These are phyloP conservation scores for Rosa chinensis DNA, from an alignment of 306 rosid genomes.

Conservation along the genomic window DNA sequence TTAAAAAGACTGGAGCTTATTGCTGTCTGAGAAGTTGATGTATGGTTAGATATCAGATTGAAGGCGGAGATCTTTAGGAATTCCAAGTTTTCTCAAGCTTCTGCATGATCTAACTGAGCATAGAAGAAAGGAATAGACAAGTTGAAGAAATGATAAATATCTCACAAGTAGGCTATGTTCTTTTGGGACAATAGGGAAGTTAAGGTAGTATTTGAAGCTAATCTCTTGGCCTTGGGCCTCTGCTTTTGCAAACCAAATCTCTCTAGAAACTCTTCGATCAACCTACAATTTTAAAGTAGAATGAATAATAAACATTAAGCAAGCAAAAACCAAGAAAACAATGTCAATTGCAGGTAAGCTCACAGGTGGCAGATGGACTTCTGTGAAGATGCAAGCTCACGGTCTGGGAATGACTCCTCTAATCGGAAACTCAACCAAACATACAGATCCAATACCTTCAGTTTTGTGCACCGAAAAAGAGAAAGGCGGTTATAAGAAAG, in stretches of 20 bases:
- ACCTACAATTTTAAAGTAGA: conserved; percentile 41
- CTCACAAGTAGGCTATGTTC: conserved; percentile 29
- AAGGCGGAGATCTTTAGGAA: neutral
- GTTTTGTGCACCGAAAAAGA: too few relatives aligned
- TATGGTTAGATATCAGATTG: neutral
- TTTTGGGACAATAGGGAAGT: conserved; percentile 31
- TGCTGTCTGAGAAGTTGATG: neutral
- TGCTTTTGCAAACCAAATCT: conserved; percentile 76
- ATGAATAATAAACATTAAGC: conserved; percentile 1
- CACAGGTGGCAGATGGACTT: conserved; percentile 83
- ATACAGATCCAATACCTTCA: too few relatives aligned
- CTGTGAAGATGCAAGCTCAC: conserved; percentile 66
- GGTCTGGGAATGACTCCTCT: conserved; percentile 93
- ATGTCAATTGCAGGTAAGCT: conserved; percentile 26
- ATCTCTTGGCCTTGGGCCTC: conserved; percentile 45
- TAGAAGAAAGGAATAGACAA: neutral
- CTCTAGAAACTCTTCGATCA: conserved; percentile 86
- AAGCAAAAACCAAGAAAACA: conserved; percentile 3
- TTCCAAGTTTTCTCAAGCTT: neutral
- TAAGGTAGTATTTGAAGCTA: conserved; percentile 28
- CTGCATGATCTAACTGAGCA: neutral
- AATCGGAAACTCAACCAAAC: conserved; percentile 66
- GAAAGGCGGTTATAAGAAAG: too few relatives aligned
- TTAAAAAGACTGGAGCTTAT: neutral
- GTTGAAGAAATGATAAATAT: neutral